Evolutionary conservation across 202 grass and related monocot species (phyloP).

Genomic region (Dendrocalamus latiflorus): DNA sequence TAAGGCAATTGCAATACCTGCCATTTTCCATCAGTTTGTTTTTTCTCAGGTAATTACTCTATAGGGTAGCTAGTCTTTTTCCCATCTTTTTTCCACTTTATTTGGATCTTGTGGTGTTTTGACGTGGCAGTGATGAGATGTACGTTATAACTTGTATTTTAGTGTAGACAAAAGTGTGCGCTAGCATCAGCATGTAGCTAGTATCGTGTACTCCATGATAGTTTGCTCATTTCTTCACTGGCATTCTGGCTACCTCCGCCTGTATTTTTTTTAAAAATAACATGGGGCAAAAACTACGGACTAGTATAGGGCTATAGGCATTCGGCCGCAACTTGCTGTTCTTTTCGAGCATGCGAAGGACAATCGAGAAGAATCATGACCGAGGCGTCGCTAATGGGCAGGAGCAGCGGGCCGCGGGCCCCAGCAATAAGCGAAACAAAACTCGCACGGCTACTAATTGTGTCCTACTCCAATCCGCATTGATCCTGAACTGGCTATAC

Average conservation of each 20-base stretch:
- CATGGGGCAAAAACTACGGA: too few species aligned
- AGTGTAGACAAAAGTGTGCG: too few species aligned
- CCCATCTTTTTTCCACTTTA: neutral
- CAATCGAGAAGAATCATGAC: slow-evolving; percentile 24
- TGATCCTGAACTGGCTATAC: neutral
- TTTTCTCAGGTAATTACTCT: neutral
- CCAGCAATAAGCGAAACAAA: neutral
- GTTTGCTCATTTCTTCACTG: neutral
- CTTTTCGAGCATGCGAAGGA: slow-evolving; percentile 5
- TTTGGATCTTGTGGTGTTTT: neutral
- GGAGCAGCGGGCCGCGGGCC: neutral
- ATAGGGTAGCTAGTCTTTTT: neutral
- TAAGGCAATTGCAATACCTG: neutral
- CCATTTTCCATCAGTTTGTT: neutral
- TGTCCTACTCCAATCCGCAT: neutral
- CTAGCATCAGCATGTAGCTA: neutral
- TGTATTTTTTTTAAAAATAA: too few species aligned
- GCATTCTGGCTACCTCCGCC: neutral
- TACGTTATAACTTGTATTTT: neutral
- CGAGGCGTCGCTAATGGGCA: neutral
- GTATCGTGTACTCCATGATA: neutral
- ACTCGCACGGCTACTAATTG: neutral
- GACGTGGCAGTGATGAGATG: neutral
- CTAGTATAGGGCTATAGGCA: neutral
- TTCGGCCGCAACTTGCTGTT: neutral